phyloP scores from a whole-genome alignment of 371 early-diverging fungal genomes.

The Mucor plumbeus region DNA sequence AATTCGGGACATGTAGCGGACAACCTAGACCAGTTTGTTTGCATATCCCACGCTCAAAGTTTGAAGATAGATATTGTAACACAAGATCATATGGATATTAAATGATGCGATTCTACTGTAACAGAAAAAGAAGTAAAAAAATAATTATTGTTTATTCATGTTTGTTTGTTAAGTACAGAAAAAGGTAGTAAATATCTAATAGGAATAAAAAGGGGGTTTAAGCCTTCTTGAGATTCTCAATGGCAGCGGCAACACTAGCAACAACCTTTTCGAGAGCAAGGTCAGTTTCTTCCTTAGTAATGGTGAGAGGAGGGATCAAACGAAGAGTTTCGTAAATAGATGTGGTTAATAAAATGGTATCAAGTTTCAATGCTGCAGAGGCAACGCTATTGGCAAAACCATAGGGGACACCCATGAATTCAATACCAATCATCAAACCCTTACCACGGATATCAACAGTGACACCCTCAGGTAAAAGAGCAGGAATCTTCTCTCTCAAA shows the following conservation, averaged over 20 bases:
- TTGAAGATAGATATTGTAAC: no score
- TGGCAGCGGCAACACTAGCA: conserved; percentile 46
- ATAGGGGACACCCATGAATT: conserved; percentile 51
- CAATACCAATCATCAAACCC: conserved; percentile 68
- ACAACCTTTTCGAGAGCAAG: conserved; percentile 49
- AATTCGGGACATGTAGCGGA: no score
- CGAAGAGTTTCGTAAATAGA: conserved; percentile 63
- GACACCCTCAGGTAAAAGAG: conserved; percentile 46
- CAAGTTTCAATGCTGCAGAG: conserved; percentile 46
- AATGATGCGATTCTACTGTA: no score
- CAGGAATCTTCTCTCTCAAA: conserved; percentile 44
- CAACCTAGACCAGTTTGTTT: no score
- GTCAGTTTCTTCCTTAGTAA: conserved; percentile 57
- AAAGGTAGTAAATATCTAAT: no score
- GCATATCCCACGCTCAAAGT: no score
- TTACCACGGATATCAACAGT: conserved; percentile 59
- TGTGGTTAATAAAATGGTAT: conserved; percentile 60
- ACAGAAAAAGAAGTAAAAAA: no score
- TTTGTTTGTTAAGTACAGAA: no score
- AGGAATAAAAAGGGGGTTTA: background rate
- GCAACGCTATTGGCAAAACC: conserved; percentile 49
- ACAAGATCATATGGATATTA: no score
- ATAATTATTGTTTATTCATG: no score
- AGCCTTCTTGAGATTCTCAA: conserved; percentile 28
- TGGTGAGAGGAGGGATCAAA: conserved; percentile 62